Base-by-base conservation (phyloP, 169 alveolate genomes). In the Cryptosporidium bovis region DNA sequence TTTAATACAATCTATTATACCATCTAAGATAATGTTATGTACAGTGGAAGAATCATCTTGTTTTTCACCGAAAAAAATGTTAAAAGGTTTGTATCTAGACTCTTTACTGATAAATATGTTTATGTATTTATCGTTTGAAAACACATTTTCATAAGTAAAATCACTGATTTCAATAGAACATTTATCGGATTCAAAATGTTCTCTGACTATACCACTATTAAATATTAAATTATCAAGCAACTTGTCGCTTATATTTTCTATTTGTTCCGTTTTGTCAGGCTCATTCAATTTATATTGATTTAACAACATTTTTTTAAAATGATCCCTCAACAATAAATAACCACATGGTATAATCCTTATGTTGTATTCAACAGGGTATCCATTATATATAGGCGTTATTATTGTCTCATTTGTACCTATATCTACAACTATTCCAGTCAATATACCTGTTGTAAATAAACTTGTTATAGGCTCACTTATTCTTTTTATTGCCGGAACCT, bases 351-450 rank as follows among this genome's bases (percentile, higher is more conserved):
- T 24, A 5, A 77, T 60, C 16, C 34, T 77, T 5, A 62, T 40
- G 33, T 56, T 40, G 29, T 77, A 50, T 46, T 34, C 71, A 36
- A 77, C 44, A 7, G 87, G 87, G 36, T 60, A 36, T 31, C 87
- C 87, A 10, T 77, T 27, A 46, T 60, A 77, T 7, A 77, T 46
- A 4, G 87, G 87, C 18, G 64, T 58, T 29, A 77, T 46, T 3
- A 77, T 62, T 62, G 87, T 77, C n/a, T 77, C 87, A 20, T 15
- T 29, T 77, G 71, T 31, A 29, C 87, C 87, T 29, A 77, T 50
- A 77, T 77, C 87, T n/a, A 77, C 71, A 31, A 77, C 71, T 60
- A 77, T 60, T 6, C 87, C 87, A 16, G 65, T 77, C 5, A 20
- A 15, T 44, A 77, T 31, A 15, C 87, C 77, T 40, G 77, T 77